A percentile compares a stretch with the other conserved stretches of the same genome.
phyloP scores from a whole-genome alignment of 352 stramenopile genomes.

The Phytopythium chamaehyphon region DNA sequence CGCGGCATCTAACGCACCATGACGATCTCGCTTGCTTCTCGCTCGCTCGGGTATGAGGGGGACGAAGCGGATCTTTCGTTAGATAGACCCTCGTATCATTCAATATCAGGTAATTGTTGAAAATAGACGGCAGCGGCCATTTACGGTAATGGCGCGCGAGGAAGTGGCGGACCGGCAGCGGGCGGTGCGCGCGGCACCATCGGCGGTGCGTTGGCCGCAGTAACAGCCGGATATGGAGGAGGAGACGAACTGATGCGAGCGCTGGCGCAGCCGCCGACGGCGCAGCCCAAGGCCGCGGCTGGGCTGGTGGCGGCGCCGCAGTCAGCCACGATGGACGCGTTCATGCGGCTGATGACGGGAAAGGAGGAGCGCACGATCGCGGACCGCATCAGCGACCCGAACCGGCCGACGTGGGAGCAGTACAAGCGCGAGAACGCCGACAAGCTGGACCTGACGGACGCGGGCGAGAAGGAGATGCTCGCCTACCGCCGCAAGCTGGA shows the following conservation, averaged over 20 bases:
- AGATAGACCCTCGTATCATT: background rate
- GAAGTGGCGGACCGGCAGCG: slow-evolving; percentile 47
- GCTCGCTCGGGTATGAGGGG: slow-evolving; percentile 15
- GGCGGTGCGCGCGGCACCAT: slow-evolving; percentile 32
- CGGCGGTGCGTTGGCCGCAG: slow-evolving; percentile 6
- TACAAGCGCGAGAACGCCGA: slow-evolving; percentile 96
- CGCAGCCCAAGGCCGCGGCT: slow-evolving; percentile 15
- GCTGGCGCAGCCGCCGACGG: slow-evolving; percentile 12
- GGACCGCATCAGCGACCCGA: slow-evolving; percentile 91
- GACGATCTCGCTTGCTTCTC: slow-evolving; percentile 1
- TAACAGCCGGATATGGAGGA: background rate
- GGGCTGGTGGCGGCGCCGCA: slow-evolving; percentile 13
- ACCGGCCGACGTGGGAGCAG: slow-evolving; percentile 94
- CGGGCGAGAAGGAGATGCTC: slow-evolving; percentile 92
- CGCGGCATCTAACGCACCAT: slow-evolving; percentile 13
- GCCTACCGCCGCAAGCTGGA: slow-evolving; percentile 93
- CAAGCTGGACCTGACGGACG: slow-evolving; percentile 86
- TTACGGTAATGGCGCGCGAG: slow-evolving; percentile 10
- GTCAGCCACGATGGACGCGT: slow-evolving; percentile 90
- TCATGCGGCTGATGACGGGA: slow-evolving; percentile 92
- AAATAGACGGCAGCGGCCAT: background rate
- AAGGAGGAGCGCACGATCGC: slow-evolving; percentile 93
- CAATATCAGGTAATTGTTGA: background rate
- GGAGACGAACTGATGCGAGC: background rate
- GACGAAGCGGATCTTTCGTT: background rate